These are phyloP conservation scores for Blastobotrys niveus DNA, from an alignment of 1,139 yeast genomes.

Conservation along the genomic window DNA sequence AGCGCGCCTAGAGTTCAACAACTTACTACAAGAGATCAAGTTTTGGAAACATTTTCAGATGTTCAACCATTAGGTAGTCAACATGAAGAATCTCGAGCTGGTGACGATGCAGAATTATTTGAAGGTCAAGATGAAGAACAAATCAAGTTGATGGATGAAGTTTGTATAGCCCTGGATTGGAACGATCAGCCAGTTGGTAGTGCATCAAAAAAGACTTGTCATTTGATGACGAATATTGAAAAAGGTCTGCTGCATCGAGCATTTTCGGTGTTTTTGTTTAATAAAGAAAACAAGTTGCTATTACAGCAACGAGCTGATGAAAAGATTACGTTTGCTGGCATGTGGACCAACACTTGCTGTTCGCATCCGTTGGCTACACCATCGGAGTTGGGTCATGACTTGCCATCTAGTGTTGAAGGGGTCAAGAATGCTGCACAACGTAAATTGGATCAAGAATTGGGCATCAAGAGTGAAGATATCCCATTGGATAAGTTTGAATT, in stretches of 20 bases:
- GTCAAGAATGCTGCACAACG: constrained; percentile 87
- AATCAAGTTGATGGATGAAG: constrained; percentile 90
- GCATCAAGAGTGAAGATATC: constrained; percentile 54
- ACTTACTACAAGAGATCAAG: constrained; percentile 14
- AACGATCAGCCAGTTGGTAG: constrained; percentile 86
- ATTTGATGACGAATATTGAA: constrained; percentile 80
- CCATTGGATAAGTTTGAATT: constrained; percentile 71
- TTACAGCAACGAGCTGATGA: constrained; percentile 94
- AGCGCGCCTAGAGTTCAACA: constrained; percentile 11
- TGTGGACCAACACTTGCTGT: constrained; percentile 99
- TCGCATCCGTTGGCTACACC: constrained; percentile 90
- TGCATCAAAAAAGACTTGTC: constrained; percentile 85
- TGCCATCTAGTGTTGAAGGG: constrained; percentile 63
- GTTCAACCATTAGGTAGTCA: constrained; percentile 16
- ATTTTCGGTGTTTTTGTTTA: constrained; percentile 86
- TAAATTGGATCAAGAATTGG: constrained; percentile 87
- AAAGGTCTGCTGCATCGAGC: constrained; percentile 89
- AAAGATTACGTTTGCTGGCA: constrained; percentile 88
- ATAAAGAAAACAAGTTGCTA: constrained; percentile 66
- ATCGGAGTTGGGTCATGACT: constrained; percentile 64
- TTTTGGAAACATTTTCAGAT: constrained; percentile 18
- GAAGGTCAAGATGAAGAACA: constrained; percentile 92
- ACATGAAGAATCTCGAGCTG: constrained; percentile 14
- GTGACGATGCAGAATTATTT: constrained; percentile 40
- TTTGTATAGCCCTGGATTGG: constrained; percentile 88